phyloP scores from a whole-genome alignment of 192 early-diverging fungal genomes.

The Gaertneriomyces sp. region DNA sequence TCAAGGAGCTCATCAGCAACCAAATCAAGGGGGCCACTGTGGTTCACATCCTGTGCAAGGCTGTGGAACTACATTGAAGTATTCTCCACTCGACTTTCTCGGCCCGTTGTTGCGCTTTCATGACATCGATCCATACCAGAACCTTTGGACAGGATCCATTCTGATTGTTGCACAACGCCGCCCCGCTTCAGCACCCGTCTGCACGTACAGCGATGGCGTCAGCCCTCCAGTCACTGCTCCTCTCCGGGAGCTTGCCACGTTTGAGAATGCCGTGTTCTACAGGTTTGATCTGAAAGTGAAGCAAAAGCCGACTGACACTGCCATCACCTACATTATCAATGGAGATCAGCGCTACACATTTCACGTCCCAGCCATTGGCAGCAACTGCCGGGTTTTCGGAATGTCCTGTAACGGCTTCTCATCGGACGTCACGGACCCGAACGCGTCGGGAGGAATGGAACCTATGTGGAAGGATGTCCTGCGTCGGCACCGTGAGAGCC shows the following conservation, averaged over 20 bases:
- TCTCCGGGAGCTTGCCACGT: not conserved
- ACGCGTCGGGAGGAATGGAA: conserved; percentile 16
- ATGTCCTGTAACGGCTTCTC: conserved; percentile 29
- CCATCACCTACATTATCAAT: conserved; percentile 17
- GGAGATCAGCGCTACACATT: conserved; percentile 2
- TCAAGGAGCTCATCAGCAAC: not conserved
- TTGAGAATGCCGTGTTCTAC: conserved; percentile 10
- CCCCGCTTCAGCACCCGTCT: conserved; percentile 4
- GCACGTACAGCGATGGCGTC: not conserved
- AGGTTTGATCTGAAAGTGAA: conserved; percentile 11
- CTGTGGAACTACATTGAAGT: too few relatives aligned
- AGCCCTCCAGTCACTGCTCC: not conserved
- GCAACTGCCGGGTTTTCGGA: conserved; percentile 5
- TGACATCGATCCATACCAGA: conserved; percentile 10
- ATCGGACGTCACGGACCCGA: conserved; percentile 12
- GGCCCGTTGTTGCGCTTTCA: conserved; percentile 24
- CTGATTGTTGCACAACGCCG: conserved; percentile 17
- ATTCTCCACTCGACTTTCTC: conserved; percentile 17
- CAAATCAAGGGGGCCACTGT: conserved; percentile 6
- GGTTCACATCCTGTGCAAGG: too few relatives aligned
- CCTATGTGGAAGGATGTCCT: conserved; percentile 30
- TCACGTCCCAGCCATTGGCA: conserved; percentile 14
- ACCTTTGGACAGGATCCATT: conserved; percentile 14
- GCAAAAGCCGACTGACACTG: conserved; percentile 7
- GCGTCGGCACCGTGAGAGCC: conserved; percentile 8